Base-by-base conservation (phyloP, 495 filamentous ascomycete genomes). In the Chaetomium tenue region DNA sequence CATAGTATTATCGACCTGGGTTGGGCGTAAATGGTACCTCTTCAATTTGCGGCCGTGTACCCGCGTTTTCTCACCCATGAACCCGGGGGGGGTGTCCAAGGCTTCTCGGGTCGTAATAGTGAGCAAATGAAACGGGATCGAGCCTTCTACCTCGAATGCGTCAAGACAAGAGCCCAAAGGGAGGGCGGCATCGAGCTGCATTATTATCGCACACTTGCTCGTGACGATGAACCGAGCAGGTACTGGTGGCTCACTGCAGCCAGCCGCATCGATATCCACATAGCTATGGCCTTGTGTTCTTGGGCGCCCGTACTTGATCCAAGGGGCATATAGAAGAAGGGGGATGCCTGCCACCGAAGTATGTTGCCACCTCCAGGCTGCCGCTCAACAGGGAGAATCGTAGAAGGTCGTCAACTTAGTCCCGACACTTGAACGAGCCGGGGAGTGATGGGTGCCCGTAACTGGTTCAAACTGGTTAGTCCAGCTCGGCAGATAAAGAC, bases 181-280 rank as follows among this genome's bases (percentile, higher is more conserved):
- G 51, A 54, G 51, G 51, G 51, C 51, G 51, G 51, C 28, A 54
- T 54, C 51, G 51, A 28, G 51, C 51, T 54, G 25, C 25, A 54
- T 54, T 54, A 54, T 26, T 54, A 54, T 16, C 51, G 51, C 51
- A 12, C 11, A 33, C 51, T 54, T 33, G 30, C 51, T 54, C 51
- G 51, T 54, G 16, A 33, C 25, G 51, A 54, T 26, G 51, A 54
- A 33, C 51, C 51, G 5, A 54, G 51, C 25, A 33, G 51, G 51
- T 54, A 54, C 25, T 54, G 51, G 51, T 54, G 25, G 26, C 51
- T 54, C 25, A 54, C 51, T 54, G 25, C 25, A 54, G 51, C 51
- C 4, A 54, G 51, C 51, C 51, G 51, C 51, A 54, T 54, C 28
- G 51, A 54, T 26, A 54, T 54, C 51, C 25, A 54, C 25, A 54